Conservation (phyloP, 2,329 filamentous ascomycete genomes). For the Westerdykella aurantiaca region DNA sequence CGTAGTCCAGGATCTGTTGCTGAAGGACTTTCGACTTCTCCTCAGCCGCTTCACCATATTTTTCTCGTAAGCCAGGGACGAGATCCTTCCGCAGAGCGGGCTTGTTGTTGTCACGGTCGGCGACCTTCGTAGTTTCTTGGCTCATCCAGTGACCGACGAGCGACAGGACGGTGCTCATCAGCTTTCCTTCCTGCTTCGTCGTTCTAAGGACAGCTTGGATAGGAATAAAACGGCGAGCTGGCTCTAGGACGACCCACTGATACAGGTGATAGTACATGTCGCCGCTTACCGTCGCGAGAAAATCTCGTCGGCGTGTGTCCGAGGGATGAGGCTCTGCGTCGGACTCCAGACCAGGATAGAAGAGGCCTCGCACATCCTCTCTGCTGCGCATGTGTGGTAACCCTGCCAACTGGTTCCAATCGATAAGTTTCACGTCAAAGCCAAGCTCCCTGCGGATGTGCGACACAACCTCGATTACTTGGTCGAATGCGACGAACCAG, state of each 20-base stretch:
- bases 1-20: too few relatives aligned
- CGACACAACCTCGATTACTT: too few relatives aligned
- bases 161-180: conserved; percentile 1
- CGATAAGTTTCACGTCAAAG: too few relatives aligned
- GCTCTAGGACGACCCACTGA: background rate
- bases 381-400: too few relatives aligned
- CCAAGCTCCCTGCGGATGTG: too few relatives aligned
- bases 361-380: too few relatives aligned
- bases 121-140: background rate
- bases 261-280: background rate
- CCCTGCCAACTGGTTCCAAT: too few relatives aligned
- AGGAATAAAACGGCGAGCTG: background rate
- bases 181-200: conserved; percentile 2
- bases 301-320: too few relatives aligned
- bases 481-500: too few relatives aligned
- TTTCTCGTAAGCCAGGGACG: background rate
- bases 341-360: too few relatives aligned
- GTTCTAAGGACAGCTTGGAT: conserved; percentile 1
- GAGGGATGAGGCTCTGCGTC: too few relatives aligned
- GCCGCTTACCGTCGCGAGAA: too few relatives aligned
- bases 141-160: conserved; percentile 1
- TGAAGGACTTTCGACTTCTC: conserved; percentile 2
- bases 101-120: conserved; percentile 2
- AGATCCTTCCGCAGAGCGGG: conserved; percentile 1
- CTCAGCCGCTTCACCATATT: conserved; percentile 1